Evolutionary conservation across 345 rosid genomes (phyloP), one percentile per base, ranked within the genome.

Genomic region (Pelargonium nanum): DNA sequence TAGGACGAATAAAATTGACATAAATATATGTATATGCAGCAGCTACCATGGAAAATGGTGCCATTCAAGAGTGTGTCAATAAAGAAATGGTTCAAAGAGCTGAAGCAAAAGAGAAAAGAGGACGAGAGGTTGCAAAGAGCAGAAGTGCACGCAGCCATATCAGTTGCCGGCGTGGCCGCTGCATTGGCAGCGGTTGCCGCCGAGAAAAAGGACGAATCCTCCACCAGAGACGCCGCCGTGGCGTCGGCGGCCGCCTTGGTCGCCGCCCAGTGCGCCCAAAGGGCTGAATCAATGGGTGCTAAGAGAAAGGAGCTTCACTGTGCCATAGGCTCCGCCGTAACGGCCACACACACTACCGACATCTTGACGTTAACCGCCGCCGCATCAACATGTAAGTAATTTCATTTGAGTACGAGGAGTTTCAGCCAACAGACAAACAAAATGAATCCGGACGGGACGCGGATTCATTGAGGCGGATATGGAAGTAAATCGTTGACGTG

Each of bases 211-310:
- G 62, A 66, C 2, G 59, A 58, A 7, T 19, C 56, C 30, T 26
- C 71, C 0, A 62, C 74, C n/a, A 82, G 69, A 70, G 93, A 89
- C 19, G 81, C 81, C 0, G 96, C 89, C 10, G 79, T 87, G 52
- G 93, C 93, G 19, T 89, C 95, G 19, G 98, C 96, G 0, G 96
- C 96, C 0, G 93, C 95, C 55, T 74, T 92, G 23, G 91, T 89
- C 53, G 98, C 96, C 0, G 87, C 91, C 0, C 91, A 89, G 57
- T 92, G 95, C 26, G 95, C 95, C 0, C 78, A 83, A 57, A 78
- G 82, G 48, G 98, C 98, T 0, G 91, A 87, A 74, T 85, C 86
- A 6, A 82, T 89, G 89, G 98, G 98, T 24, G 95, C 91, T 12
- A 87, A 76, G 71, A 82, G 79, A 63, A 86, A 87, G 52, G 87